phyloP scores from a whole-genome alignment of 306 rosid species.

The Prosopis cineraria region DNA sequence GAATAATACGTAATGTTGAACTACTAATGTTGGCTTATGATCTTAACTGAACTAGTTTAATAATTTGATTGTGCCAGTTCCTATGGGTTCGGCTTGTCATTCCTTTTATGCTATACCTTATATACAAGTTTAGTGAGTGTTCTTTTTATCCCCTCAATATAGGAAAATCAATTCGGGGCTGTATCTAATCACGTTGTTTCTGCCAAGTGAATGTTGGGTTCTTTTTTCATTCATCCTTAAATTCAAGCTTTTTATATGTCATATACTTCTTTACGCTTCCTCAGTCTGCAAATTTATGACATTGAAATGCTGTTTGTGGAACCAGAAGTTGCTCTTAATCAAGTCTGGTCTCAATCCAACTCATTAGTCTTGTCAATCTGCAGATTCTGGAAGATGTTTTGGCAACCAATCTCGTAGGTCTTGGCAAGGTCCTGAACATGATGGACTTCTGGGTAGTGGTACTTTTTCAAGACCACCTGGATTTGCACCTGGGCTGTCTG shows the following conservation, averaged over 20 bases:
- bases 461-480: constrained; percentile 93
- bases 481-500: constrained; percentile 62
- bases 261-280: background rate
- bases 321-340: constrained; percentile 24
- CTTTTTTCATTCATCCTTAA: background rate
- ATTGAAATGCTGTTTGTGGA: constrained; percentile 1
- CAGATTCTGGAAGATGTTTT: constrained; percentile 74
- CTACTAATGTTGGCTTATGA: background rate
- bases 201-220: constrained; percentile 1
- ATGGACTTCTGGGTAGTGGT: constrained; percentile 99
- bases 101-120: background rate
- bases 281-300: background rate
- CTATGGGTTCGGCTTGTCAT: background rate
- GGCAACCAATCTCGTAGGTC: constrained; percentile 73
- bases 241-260: background rate
- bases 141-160: background rate
- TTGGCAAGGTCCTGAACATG: constrained; percentile 93
- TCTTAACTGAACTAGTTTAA: background rate
- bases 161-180: background rate
- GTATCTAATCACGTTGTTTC: background rate
- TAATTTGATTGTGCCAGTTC: background rate
- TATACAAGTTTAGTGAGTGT: background rate
- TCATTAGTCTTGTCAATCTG: constrained; percentile 35
- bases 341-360: constrained; percentile 26
- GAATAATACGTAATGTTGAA: background rate